Evolutionary conservation across 1,139 yeast genomes (phyloP).

Genomic region (Meyerozyma guilliermondii): DNA sequence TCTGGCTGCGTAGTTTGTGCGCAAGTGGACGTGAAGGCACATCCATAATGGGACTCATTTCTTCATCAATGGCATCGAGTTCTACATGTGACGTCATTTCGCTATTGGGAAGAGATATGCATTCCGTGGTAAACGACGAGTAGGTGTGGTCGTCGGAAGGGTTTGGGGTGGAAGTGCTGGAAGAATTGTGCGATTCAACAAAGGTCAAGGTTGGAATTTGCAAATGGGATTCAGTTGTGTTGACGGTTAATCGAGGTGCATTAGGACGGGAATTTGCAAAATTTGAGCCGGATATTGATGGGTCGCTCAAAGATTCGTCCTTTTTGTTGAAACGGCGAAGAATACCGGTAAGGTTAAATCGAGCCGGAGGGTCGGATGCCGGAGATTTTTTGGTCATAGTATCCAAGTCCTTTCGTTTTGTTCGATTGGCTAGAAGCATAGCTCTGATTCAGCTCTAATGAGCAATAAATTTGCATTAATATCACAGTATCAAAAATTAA

Average conservation of each 20-base stretch:
- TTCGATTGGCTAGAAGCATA: conserved; percentile 2
- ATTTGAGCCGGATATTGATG: too few species aligned
- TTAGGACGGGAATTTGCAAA: too few species aligned
- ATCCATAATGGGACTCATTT: neutral
- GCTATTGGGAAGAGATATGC: conserved; percentile 35
- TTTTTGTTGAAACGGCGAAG: conserved; percentile 1
- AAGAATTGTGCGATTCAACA: neutral
- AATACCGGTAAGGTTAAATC: neutral
- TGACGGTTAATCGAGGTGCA: too few species aligned
- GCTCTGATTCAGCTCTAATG: neutral
- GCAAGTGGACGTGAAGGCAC: neutral
- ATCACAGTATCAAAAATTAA: too few species aligned
- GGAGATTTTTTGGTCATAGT: neutral
- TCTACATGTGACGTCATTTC: conserved; percentile 33
- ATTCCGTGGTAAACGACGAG: conserved; percentile 32
- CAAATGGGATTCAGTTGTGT: too few species aligned
- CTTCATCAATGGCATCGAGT: conserved; percentile 1
- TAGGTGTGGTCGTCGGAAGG: conserved; percentile 12
- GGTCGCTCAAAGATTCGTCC: too few species aligned
- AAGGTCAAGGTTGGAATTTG: neutral
- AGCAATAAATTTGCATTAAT: too few species aligned
- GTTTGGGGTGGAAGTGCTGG: neutral
- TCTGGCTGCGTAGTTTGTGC: neutral
- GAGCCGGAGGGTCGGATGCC: neutral
- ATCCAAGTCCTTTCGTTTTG: conserved; percentile 1